Evolutionary conservation across 1,284 basidiomycete species (phyloP).

Genomic region (Ceratobasidium sp.): DNA sequence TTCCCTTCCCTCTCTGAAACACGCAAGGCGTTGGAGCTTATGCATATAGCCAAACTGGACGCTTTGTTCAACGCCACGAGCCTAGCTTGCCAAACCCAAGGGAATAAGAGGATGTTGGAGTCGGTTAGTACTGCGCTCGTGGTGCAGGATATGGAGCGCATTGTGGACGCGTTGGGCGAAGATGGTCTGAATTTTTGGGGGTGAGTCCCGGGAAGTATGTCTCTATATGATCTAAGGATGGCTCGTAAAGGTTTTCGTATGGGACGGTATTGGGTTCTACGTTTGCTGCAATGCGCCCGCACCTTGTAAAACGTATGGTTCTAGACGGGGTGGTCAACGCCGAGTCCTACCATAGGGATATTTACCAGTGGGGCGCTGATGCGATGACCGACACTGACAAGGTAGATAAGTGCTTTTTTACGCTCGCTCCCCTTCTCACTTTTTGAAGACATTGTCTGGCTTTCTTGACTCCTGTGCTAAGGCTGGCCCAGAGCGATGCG

Average conservation of each 20-base stretch:
- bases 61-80: background rate
- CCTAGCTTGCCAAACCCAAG: slow-evolving; percentile 11
- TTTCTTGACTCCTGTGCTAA: slow-evolving; percentile 37
- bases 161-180: slow-evolving; percentile 29
- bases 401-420: background rate
- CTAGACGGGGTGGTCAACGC: slow-evolving; percentile 41
- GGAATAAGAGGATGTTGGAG: slow-evolving; percentile 13
- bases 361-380: slow-evolving; percentile 38
- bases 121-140: slow-evolving; percentile 17
- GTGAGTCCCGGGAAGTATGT: slow-evolving; percentile 9
- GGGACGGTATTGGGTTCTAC: slow-evolving; percentile 45
- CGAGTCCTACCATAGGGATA: slow-evolving; percentile 41
- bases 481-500: slow-evolving; percentile 39
- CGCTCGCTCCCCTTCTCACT: background rate
- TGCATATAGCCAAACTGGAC: background rate
- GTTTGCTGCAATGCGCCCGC: slow-evolving; percentile 38
- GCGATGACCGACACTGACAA: slow-evolving; percentile 41
- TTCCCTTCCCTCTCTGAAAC: background rate
- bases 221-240: background rate
- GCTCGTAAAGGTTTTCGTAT: slow-evolving; percentile 36
- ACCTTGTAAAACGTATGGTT: slow-evolving; percentile 42
- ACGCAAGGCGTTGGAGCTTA: background rate
- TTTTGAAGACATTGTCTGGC: slow-evolving; percentile 14
- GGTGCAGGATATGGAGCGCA: slow-evolving; percentile 29
- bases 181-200: slow-evolving; percentile 44